Conservation (phyloP, 495 filamentous ascomycete species). For the Neurospora sp. region DNA sequence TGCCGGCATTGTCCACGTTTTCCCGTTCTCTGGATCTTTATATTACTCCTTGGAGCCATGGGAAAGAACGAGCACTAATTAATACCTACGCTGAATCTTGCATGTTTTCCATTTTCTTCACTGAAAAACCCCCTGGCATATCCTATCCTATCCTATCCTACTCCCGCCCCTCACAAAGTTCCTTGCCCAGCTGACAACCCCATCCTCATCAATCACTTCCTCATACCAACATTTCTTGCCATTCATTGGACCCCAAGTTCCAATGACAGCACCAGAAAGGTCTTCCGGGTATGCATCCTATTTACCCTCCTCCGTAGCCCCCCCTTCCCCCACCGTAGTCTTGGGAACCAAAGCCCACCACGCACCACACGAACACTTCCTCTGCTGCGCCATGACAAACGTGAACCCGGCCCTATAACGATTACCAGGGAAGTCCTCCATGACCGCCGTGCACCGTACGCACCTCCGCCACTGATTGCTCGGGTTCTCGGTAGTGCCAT, state of each 20-base stretch:
- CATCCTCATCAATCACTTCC: neutral
- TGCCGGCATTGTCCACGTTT: neutral
- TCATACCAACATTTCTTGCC: neutral
- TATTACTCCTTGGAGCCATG: neutral
- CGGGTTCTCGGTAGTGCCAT: slow-evolving; percentile 1
- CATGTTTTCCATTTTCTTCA: no score
- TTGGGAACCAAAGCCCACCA: slow-evolving; percentile 33
- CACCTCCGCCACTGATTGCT: slow-evolving; percentile 43
- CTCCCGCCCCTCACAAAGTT: no score
- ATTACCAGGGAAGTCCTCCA: slow-evolving; percentile 44
- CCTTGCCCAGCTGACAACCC: neutral
- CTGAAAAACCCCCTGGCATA: no score
- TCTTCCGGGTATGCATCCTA: neutral
- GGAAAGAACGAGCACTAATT: no score
- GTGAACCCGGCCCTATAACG: slow-evolving; percentile 28
- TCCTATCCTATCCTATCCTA: no score
- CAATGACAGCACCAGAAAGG: neutral
- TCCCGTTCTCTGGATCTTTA: neutral
- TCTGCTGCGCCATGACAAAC: slow-evolving; percentile 43
- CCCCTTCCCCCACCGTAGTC: neutral
- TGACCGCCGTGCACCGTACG: slow-evolving; percentile 49
- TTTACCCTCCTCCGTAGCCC: neutral
- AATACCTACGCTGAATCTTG: no score
- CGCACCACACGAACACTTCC: slow-evolving; percentile 42
- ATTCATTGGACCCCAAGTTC: neutral